phyloP scores from a whole-genome alignment of 2,329 filamentous ascomycete species.

The Phialocephala subalpina region DNA sequence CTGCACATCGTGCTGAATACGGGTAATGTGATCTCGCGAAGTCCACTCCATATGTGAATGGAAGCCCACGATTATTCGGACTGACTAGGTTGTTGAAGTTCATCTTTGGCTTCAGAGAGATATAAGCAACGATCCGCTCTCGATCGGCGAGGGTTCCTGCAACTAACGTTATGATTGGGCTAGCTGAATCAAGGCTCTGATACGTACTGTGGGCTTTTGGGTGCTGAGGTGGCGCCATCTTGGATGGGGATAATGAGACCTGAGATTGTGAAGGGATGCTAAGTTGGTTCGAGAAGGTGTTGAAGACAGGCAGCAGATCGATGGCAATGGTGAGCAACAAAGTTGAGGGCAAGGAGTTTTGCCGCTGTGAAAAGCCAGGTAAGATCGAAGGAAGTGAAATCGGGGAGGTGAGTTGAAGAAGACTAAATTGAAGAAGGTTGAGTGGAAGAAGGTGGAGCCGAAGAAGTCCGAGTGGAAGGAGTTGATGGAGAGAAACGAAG shows the following conservation, averaged over 20 bases:
- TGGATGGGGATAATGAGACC: not conserved
- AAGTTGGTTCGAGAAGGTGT: not conserved
- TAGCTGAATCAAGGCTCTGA: not conserved
- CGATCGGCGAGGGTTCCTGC: not conserved
- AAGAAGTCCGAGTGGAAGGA: too few species aligned
- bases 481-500: not conserved
- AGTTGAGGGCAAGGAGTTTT: not conserved
- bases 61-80: too few species aligned
- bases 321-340: not conserved
- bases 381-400: not conserved
- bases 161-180: not conserved
- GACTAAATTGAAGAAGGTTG: too few species aligned
- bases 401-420: not conserved
- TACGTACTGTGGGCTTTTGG: not conserved
- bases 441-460: too few species aligned
- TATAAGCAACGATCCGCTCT: not conserved
- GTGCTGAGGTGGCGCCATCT: not conserved
- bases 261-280: not conserved
- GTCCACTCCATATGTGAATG: too few species aligned
- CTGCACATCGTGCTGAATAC: too few species aligned
- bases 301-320: not conserved
- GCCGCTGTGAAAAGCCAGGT: too few species aligned
- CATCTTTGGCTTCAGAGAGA: not conserved
- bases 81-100: not conserved
- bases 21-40: too few species aligned